Evolutionary conservation across 805 yeast species (phyloP), one percentile per base, ranked within the genome.

Genomic region (Helenozyma rhizophorensis): DNA sequence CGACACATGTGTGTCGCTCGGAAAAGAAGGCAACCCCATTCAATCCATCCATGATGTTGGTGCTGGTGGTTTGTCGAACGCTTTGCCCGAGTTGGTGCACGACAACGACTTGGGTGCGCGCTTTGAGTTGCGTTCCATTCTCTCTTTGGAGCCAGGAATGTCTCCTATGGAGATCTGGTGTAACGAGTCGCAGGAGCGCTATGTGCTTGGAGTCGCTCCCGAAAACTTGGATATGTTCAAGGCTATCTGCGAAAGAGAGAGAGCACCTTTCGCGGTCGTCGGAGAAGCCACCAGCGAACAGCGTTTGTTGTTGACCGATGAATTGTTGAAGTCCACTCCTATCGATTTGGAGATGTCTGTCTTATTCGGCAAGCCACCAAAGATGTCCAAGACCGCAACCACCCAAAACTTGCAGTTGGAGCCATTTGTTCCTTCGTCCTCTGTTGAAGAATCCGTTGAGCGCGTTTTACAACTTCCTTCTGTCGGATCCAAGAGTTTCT

Each of bases 131-230:
- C 79, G 99, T 63, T 83, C 89, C 35, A 82, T 93, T 36, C 76
- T 95, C 36, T 81, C 88, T 23, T 74, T 88, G 45, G 99, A 93
- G 61, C 95, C 96, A 30, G 95, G 97, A 37, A 87, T 93, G 97
- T 90, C 97, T 4, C 97, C 99, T 35, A 86, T 93, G 95, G 98
- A 93, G 68, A 87, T 93, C 44, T 93, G 99, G 99, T 93, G 99
- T 76, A 90, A 95, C 52, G 98, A 93, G 65, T 93, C 97, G 2
- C 99, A 93, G 67, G 99, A 93, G 63, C 80, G 99, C 61, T 93
- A 89, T 51, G 99, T 93, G 15, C 63, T 93, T 50, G 97, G 96
- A 45, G 95, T 93, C 42, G 74, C 87, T 11, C 85, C 85, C 34
- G 79, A 77, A 40, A 84, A 88, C 55, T 63, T 90, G 38, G 75